Evolutionary conservation across 768 basidiomycete genomes (phyloP).

Genomic region (Daedaleopsis nitida): DNA sequence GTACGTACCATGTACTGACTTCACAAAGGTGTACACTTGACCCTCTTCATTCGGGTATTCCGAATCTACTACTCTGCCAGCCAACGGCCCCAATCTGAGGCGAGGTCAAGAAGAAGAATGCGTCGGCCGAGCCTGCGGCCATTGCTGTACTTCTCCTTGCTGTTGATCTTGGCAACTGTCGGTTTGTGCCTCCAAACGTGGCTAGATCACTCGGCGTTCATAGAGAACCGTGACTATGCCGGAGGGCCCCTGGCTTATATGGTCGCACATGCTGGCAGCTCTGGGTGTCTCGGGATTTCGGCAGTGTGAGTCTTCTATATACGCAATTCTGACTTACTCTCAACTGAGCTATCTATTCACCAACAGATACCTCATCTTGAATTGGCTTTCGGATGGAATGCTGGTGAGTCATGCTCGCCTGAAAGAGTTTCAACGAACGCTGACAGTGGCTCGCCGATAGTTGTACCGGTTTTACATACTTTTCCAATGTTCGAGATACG

Average conservation of each 20-base stretch:
- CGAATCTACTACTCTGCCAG: constrained; percentile 1
- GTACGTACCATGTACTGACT: not conserved
- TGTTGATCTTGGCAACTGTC: constrained; percentile 24
- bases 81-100: not conserved
- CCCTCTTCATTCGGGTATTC: constrained; percentile 10
- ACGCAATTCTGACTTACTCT: too few species aligned
- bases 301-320: constrained; percentile 22
- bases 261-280: constrained; percentile 15
- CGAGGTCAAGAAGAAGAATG: not conserved
- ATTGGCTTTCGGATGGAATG: constrained; percentile 32
- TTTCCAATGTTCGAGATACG: constrained; percentile 6
- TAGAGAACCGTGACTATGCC: constrained; percentile 20
- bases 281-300: constrained; percentile 25
- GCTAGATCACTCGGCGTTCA: constrained; percentile 28
- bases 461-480: constrained; percentile 20
- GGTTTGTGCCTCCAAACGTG: constrained; percentile 25
- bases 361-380: constrained; percentile 30
- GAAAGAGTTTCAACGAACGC: not conserved
- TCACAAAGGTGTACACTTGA: constrained; percentile 21
- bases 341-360: not conserved
- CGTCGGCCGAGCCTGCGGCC: not conserved
- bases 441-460: constrained; percentile 7
- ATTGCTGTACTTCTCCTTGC: constrained; percentile 13
- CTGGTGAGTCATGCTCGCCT: constrained; percentile 20
- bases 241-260: constrained; percentile 29